phyloP scores from a whole-genome alignment of 345 rosid species.

The Clarkia xantiana region DNA sequence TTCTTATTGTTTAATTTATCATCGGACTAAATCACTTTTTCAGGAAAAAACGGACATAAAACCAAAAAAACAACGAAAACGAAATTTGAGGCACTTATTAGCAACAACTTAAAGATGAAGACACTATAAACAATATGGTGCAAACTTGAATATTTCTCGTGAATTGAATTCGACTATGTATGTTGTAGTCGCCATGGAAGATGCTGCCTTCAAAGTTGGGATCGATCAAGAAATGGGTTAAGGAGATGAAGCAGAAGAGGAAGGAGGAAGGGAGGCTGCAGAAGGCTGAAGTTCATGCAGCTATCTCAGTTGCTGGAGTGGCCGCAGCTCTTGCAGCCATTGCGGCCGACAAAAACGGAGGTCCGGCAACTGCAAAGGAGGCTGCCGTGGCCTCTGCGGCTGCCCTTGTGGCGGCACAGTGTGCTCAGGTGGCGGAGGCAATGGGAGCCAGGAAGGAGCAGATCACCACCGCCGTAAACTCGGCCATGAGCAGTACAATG shows the following conservation, averaged over 20 bases:
- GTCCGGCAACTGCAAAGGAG: constrained; percentile 23
- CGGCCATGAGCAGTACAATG: constrained; percentile 60
- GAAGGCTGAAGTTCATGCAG: constrained; percentile 85
- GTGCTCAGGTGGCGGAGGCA: constrained; percentile 68
- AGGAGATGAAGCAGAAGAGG: constrained; percentile 55
- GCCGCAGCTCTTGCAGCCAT: constrained; percentile 82
- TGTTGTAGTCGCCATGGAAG: constrained; percentile 54
- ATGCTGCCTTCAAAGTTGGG: constrained; percentile 24
- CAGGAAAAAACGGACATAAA: no score
- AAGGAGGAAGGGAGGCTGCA: constrained; percentile 70
- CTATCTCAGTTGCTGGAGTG: constrained; percentile 68
- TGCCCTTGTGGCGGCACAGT: constrained; percentile 74
- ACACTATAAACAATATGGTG: no score
- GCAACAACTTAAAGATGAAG: no score
- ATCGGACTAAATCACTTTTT: no score
- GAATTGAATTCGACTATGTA: no score
- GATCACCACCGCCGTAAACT: constrained; percentile 43
- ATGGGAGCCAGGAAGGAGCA: constrained; percentile 82
- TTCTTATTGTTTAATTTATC: no score
- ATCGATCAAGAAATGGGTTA: constrained; percentile 79
- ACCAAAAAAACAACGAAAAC: no score
- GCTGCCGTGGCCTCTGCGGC: constrained; percentile 81
- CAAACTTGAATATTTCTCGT: no score
- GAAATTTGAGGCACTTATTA: no score
- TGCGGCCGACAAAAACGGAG: constrained; percentile 42